Percentiles rank a stretch among this genome's conserved stretches.
phyloP scores from a whole-genome alignment of 768 basidiomycete genomes.

The Nidula microcarpa region DNA sequence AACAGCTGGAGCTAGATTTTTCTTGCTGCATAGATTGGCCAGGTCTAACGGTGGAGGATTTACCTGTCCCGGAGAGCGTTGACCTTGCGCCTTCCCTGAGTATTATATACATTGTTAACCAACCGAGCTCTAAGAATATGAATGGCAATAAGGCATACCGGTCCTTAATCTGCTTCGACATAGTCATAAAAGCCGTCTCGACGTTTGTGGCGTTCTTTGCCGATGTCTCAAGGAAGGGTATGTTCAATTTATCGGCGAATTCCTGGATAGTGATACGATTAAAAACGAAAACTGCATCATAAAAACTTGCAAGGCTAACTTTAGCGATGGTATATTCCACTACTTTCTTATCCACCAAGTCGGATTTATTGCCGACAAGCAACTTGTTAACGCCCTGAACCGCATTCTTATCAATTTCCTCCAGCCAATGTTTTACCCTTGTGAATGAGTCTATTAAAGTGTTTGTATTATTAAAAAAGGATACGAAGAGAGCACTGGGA shows the following conservation, averaged over 20 bases:
- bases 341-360: constrained; percentile 94
- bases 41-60: constrained; percentile 80
- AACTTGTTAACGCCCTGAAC: constrained; percentile 99
- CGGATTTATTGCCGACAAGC: constrained; percentile 98
- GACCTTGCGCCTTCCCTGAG: constrained; percentile 81
- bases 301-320: constrained; percentile 33
- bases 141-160: constrained; percentile 42
- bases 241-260: constrained; percentile 90
- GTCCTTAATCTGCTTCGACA: constrained; percentile 96
- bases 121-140: neutral
- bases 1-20: constrained; percentile 64
- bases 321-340: constrained; percentile 88
- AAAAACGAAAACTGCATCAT: neutral
- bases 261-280: constrained; percentile 43
- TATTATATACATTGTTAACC: neutral
- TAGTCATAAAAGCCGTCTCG: constrained; percentile 98
- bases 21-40: constrained; percentile 82
- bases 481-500: neutral
- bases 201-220: constrained; percentile 99
- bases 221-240: constrained; percentile 98
- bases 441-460: constrained; percentile 74
- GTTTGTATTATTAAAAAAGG: neutral
- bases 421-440: constrained; percentile 94
- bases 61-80: constrained; percentile 68
- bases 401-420: constrained; percentile 93